Base-by-base conservation (phyloP, 1,139 yeast species). In the Suhomyces chickasaworum region DNA sequence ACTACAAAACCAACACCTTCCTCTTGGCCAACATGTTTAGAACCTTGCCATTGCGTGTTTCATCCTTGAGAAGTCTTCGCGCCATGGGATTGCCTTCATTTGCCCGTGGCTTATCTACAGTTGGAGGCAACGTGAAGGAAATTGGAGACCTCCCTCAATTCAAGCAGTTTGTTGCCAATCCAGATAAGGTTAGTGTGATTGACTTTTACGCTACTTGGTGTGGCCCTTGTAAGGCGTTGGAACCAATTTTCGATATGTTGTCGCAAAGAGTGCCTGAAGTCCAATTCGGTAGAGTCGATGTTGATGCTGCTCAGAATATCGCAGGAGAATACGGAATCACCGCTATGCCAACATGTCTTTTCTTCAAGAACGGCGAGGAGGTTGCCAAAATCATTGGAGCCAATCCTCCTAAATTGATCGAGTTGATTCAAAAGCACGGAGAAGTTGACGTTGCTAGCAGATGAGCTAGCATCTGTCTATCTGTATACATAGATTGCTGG, bases 161-260 rank as follows among this genome's bases (percentile, higher is more conserved):
- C 59, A 57, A 44, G 60, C 58, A 52, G 38, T 64, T 49, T 37
- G 46, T 58, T 17, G 53, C 50, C 33, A 57, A 51, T 39, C 49
- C 52, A 27, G 66, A 66, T n/a, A 64, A 67, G 44, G 58, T 71
- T 5, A 53, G 73, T 1, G 68, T 73, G 3, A 61, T 73, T 36
- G 78, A 73, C 50, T 73, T 72, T 52, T 70, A 71, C 54, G 77
- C 78, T 39, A 68, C 73, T 3, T 73, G 78, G 78, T 73, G 78
- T 57, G 77, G 77, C 2, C 78, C 78, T 8, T 73, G 78, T 48
- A 73, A 72, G 53, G 74, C 74, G 10, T 58, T 73, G 41, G 75
- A 69, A 41, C 78, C 77, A 4, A 60, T 71, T n/a, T 63, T 71
- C 44, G 66, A 60, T 25, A 56, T 57, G 34, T 62, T 72, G 53